Conservation (phyloP, 495 filamentous ascomycete genomes). For the Lentithecium fluviatile region DNA sequence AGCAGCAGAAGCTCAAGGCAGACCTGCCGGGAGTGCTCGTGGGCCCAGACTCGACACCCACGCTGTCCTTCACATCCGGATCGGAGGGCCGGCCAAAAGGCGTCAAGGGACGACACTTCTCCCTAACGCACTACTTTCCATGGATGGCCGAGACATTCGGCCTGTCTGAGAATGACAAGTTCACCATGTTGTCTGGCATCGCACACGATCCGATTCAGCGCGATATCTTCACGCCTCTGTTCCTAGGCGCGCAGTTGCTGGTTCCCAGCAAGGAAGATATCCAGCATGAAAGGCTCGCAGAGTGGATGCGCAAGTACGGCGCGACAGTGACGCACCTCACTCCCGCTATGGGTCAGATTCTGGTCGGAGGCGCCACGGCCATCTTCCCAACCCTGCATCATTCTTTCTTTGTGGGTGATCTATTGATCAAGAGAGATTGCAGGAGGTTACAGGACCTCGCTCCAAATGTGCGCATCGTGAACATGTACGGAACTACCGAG, state of each 20-base stretch:
- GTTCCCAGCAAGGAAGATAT: constrained; percentile 85
- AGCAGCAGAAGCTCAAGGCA: constrained; percentile 52
- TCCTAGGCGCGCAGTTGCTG: constrained; percentile 77
- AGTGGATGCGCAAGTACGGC: constrained; percentile 81
- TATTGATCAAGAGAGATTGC: constrained; percentile 85
- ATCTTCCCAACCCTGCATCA: constrained; percentile 75
- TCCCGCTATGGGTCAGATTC: constrained; percentile 93
- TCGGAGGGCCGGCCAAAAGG: constrained; percentile 85
- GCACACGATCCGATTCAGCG: constrained; percentile 87
- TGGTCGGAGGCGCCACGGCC: constrained; percentile 75
- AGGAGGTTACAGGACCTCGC: constrained; percentile 74
- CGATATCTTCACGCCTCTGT: constrained; percentile 93
- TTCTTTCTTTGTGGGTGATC: constrained; percentile 92
- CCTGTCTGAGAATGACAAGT: constrained; percentile 70
- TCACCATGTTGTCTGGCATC: constrained; percentile 67
- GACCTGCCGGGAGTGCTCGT: constrained; percentile 70
- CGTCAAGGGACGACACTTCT: constrained; percentile 85
- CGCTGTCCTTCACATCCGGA: constrained; percentile 81
- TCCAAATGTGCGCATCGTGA: constrained; percentile 74
- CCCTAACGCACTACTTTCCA: constrained; percentile 78
- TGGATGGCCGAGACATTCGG: constrained; percentile 90
- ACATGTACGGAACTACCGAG: constrained; percentile 93
- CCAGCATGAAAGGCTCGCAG: constrained; percentile 79
- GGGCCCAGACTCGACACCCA: constrained; percentile 87
- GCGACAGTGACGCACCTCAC: constrained; percentile 89